Evolutionary conservation across 371 early-diverging fungal genomes (phyloP), one percentile per base, ranked within the genome.

Genomic region (Smittium culicis): DNA sequence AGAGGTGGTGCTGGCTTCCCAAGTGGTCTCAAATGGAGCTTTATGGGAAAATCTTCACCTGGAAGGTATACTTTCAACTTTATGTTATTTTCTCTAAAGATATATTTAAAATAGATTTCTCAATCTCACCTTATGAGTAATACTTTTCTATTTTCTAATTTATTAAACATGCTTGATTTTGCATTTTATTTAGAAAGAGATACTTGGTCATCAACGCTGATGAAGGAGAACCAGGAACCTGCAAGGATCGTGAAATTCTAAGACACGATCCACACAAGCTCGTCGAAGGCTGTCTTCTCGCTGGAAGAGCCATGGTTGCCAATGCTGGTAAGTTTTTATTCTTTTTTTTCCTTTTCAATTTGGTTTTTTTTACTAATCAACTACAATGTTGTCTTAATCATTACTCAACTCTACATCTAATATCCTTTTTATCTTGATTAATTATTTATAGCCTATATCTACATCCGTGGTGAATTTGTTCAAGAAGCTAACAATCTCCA

Each of bases 1-100:
- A 90, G 98, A 69, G 98, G 96, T 75, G 98, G 96, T 73, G 98
- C 96, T 70, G 98, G 98, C 66, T 97, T 97, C 79, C 95, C 98
- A 30, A 89, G 92, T 28, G 98, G 98, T 60, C 82, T 97, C 65
- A 97, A 97, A 80, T 96, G 98, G 96, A 88, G 89, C 74, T 97
- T 97, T 76, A 94, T 97, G 96, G 78, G 78, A 57, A 78, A 78
- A 82, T 94, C 94, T 77, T 93, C 94, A 58, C 79, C 82, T 66
- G 90, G 87, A 70, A 85, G 88, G 62, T 96, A 96, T 55, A 11
- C 25, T 45, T 45, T 45, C 20, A 45, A 45, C 45, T 8, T 14
- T 45, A 14, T 45, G 8, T 8, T 45, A 14, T 45, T 20, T 45
- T 14, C 20, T 45, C 20, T 45, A 45, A 14, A 20, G 45, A 45